Conservation (phyloP, 2,329 filamentous ascomycete species). For the Davidsoniella australis region DNA sequence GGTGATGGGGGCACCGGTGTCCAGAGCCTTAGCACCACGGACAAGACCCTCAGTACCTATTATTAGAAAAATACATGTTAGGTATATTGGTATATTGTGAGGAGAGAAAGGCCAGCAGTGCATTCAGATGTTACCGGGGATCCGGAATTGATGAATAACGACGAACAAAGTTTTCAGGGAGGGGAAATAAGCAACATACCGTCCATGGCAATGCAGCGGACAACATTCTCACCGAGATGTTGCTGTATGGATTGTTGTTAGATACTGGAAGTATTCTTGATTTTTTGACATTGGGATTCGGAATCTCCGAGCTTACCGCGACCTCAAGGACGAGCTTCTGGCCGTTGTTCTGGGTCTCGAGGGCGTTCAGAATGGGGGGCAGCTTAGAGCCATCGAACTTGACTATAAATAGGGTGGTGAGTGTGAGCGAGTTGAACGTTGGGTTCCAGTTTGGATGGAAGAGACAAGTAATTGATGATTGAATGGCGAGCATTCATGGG, state of each 20-base stretch:
- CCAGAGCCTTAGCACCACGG: conserved; percentile 67
- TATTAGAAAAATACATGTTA: conserved; percentile 11
- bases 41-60: conserved; percentile 97
- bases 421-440: conserved; percentile 11
- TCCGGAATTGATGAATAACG: neutral
- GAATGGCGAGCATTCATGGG: conserved; percentile 13
- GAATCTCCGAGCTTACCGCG: conserved; percentile 44
- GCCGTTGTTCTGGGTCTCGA: conserved; percentile 79
- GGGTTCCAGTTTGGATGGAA: neutral
- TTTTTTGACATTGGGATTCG: conserved; percentile 8
- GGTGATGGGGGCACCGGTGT: conserved; percentile 90
- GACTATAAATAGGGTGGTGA: conserved; percentile 37
- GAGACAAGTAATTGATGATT: conserved; percentile 9
- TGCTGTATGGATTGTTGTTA: conserved; percentile 42
- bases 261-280: neutral
- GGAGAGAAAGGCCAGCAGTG: neutral
- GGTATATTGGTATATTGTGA: neutral
- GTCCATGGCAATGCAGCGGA: conserved; percentile 99
- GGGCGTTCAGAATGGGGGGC: conserved; percentile 91
- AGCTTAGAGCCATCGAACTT: conserved; percentile 94
- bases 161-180: neutral
- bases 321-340: conserved; percentile 95
- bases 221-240: conserved; percentile 98
- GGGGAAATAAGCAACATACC: conserved; percentile 40
- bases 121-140: neutral